Conservation (phyloP, 371 early-diverging fungal species). For the Apophysomyces trapeziformis region DNA sequence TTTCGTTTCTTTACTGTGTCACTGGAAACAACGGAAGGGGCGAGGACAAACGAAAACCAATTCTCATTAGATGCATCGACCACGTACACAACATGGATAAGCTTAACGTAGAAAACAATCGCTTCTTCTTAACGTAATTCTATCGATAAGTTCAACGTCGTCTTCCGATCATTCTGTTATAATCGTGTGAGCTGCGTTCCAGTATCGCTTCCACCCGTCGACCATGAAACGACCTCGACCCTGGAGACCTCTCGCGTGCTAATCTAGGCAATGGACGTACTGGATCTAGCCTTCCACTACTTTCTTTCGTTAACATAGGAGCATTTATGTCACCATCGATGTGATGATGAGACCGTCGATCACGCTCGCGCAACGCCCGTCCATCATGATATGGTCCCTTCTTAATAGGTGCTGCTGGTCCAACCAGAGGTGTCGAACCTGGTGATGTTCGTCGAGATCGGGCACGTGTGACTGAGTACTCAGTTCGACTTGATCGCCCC, state of each 20-base stretch:
- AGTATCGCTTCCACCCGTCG: neutral
- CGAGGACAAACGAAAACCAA: slow-evolving; percentile 7
- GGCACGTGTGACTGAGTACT: neutral
- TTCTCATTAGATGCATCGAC: slow-evolving; percentile 12
- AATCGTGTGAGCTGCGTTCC: neutral
- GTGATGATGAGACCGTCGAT: neutral
- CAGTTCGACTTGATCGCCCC: neutral
- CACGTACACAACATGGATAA: slow-evolving; percentile 6
- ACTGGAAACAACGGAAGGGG: slow-evolving; percentile 4
- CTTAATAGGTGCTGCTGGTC: neutral
- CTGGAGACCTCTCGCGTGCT: neutral
- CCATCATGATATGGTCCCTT: neutral
- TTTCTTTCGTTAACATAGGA: no score
- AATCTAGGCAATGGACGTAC: neutral
- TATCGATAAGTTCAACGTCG: slow-evolving; percentile 6
- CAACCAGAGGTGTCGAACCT: neutral
- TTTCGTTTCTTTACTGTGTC: slow-evolving; percentile 8
- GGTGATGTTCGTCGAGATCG: neutral
- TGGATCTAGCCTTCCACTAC: neutral
- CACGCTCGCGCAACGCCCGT: neutral
- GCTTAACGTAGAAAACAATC: neutral
- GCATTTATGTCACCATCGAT: neutral
- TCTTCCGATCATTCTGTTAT: neutral
- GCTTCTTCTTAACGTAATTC: slow-evolving; percentile 5
- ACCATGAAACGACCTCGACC: neutral